Evolutionary conservation across 2,329 filamentous ascomycete species (phyloP), one percentile per base, ranked within the genome.

Genomic region (Diaporthe eres): DNA sequence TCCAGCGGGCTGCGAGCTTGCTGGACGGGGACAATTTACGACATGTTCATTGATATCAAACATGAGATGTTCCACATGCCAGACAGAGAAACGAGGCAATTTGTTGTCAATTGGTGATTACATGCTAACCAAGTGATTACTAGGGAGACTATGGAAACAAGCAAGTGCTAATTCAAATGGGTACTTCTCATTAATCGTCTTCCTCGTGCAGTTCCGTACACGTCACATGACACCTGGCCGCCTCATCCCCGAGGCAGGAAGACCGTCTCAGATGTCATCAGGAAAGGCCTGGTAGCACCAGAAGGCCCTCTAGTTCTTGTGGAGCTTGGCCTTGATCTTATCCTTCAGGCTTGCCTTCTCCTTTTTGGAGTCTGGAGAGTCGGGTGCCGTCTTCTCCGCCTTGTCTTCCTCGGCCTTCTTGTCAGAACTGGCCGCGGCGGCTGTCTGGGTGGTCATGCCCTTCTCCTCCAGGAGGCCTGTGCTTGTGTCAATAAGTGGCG

Each of bases 281-380:
- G 51, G 63, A 58, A 67, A 74, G 39, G 42, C 72, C 31, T 53
- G 72, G 42, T 60, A 68, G 63, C 75, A 74, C 57, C 57, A 74
- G 34, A 74, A 60, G n/a, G 51, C 44, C 53, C 34, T 42, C 60
- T 80, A 86, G 79, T 87, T 84, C 74, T 84, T 84, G 83, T 93
- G 92, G 76, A 94, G 84, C 86, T 94, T 94, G 74, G 89, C 88
- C 89, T 94, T 94, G 83, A 94, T 90, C 85, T 92, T 93, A 75
- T 92, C 87, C 76, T 88, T 88, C 55, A 93, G 81, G 77, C 89
- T 89, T 61, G 85, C 86, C 84, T 91, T 91, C 74, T 85, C 85
- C 77, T 82, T 81, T 57, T 80, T 80, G 60, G 74, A 73, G 68
- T 81, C 77, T 77, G 65, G 81, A 78, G 60, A 68, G 58, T 75